phyloP scores from a whole-genome alignment of 2,329 filamentous ascomycete genomes.

The Hypomyces rosellus region DNA sequence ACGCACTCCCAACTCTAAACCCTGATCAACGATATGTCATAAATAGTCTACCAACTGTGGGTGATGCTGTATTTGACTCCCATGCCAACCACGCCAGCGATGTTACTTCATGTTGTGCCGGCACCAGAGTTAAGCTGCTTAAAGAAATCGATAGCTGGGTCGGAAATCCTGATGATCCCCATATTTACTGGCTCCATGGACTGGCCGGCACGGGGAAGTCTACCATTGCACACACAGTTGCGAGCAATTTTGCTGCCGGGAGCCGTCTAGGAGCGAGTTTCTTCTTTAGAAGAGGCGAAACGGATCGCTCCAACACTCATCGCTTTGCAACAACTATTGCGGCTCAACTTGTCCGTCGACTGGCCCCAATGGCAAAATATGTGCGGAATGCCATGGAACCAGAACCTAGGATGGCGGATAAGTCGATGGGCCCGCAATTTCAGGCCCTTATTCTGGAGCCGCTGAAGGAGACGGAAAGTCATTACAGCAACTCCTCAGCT shows the following conservation, averaged over 20 bases:
- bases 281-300: conserved; percentile 36
- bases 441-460: conserved; percentile 9
- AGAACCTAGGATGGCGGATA: neutral
- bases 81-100: neutral
- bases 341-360: conserved; percentile 22
- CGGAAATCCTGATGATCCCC: neutral
- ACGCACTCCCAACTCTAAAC: too few relatives aligned
- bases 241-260: neutral
- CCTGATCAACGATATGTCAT: neutral
- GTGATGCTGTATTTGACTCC: neutral
- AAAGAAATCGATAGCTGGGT: conserved; percentile 7
- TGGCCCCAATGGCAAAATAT: conserved; percentile 17
- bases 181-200: conserved; percentile 13
- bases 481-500: too few relatives aligned
- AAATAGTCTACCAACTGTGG: neutral
- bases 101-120: neutral
- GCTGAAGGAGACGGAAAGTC: neutral
- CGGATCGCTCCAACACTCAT: conserved; percentile 26
- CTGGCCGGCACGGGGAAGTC: conserved; percentile 19
- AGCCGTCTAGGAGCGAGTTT: conserved; percentile 28
- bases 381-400: conserved; percentile 1
- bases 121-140: neutral
- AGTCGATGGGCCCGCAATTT: conserved; percentile 10
- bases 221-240: conserved; percentile 13
- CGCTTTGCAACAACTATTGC: conserved; percentile 34